Evolutionary conservation across 1,284 basidiomycete genomes (phyloP), one percentile per base, ranked within the genome.

Genomic region (Heimioporus retisporus): DNA sequence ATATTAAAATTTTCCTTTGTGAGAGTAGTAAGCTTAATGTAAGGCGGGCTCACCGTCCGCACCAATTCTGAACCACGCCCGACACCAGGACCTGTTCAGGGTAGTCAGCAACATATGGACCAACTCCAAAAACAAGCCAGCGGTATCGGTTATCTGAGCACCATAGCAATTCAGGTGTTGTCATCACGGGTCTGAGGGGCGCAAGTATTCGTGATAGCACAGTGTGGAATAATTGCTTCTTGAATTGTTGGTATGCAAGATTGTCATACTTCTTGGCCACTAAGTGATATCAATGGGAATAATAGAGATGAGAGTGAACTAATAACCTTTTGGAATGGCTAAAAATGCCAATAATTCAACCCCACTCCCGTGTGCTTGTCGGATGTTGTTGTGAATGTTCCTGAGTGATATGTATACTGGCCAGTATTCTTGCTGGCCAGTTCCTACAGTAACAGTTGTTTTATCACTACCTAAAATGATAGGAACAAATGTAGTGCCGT

Each of bases 71-170:
- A 42, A 64, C 53, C 16, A 64, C 50, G 18, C 63, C 21, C 1
- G 54, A 15, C 16, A 55, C 5, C 0, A 58, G 23, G 4, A 40
- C 35, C 59, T 67, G 59, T n/a, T 67, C 59, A 13, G 54, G 54
- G 18, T 68, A 68, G 15, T 65, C 58, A n/a, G 64, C 54, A 15
- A 35, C 10, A 10, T 68, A 68, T 40, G 54, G 57, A 2, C 54
- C 54, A 2, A 68, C 4, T 5, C 40, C 56, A 28, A 59, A 61
- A 11, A 71, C 48, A 0, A 63, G 3, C 2, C 2, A 23, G 1
- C 40, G 44, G 18, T 54, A 72, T 19, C 71, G 70, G 0, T 53
- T 8, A 31, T 77, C 71, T 7, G 67, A 25, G 44, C 66, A 35
- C 35, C 35, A 35, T 35, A 35, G 10, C 35, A 35, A 35, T 35